These are phyloP conservation scores for Echria macrotheca DNA, from an alignment of 495 filamentous ascomycete species.

Conservation along the genomic window DNA sequence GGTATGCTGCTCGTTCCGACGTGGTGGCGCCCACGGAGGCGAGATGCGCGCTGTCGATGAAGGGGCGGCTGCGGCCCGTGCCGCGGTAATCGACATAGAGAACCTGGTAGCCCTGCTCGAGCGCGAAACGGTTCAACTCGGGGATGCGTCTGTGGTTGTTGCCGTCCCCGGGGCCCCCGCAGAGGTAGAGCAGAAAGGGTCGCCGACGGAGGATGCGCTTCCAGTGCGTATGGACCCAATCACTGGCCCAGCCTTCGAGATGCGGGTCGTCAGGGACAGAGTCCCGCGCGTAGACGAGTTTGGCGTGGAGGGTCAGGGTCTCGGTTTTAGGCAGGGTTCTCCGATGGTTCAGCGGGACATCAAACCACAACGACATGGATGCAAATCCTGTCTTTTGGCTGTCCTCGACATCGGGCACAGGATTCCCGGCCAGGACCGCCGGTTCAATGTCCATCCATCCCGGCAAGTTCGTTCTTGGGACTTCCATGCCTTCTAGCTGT, in stretches of 20 bases:
- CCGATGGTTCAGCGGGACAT: slow-evolving; percentile 19
- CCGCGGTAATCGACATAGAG: slow-evolving; percentile 82
- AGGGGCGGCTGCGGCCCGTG: slow-evolving; percentile 70
- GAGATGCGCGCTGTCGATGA: slow-evolving; percentile 56
- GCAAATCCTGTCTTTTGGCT: neutral
- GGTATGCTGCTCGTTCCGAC: slow-evolving; percentile 59
- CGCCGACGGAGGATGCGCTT: neutral
- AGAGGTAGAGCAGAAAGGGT: slow-evolving; percentile 44
- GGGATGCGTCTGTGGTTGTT: slow-evolving; percentile 59
- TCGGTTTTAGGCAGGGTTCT: neutral
- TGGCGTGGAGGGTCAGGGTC: slow-evolving; percentile 11
- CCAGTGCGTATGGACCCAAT: neutral
- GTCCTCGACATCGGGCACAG: neutral
- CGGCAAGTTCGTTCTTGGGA: neutral
- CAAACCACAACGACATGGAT: slow-evolving; percentile 5
- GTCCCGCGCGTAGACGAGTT: slow-evolving; percentile 14
- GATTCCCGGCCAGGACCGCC: neutral
- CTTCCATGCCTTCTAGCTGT: neutral
- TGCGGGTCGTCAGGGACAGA: neutral
- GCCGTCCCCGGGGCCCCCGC: slow-evolving; percentile 67
- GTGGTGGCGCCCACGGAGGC: slow-evolving; percentile 16
- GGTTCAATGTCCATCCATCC: slow-evolving; percentile 6
- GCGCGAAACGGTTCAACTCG: slow-evolving; percentile 51
- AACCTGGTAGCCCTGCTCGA: slow-evolving; percentile 74
- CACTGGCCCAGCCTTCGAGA: neutral